Conservation (phyloP, 73 alveolate species). For the Symbiodinium natans region DNA sequence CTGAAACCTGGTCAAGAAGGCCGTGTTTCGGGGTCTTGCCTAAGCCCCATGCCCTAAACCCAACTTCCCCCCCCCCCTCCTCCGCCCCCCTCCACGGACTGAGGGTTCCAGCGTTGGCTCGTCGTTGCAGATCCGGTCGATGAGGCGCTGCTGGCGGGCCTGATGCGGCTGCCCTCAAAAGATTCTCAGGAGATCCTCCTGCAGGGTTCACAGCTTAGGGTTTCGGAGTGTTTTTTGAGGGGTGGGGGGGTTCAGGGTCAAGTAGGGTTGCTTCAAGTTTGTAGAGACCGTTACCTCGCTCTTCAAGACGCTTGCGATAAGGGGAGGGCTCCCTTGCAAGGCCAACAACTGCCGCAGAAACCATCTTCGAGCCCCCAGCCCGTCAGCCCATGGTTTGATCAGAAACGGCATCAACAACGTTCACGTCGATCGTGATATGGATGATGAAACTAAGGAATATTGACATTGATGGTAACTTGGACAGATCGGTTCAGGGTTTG, state of each 20-base stretch:
- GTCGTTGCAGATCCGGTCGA: conserved; percentile 45
- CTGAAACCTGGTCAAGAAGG: too few relatives aligned
- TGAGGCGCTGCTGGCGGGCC: conserved; percentile 70
- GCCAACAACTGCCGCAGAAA: too few relatives aligned
- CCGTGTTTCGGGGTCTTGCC: not conserved
- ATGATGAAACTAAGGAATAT: too few relatives aligned
- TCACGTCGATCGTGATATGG: too few relatives aligned
- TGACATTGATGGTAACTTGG: too few relatives aligned
- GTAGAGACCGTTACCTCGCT: not conserved
- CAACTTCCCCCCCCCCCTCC: not conserved
- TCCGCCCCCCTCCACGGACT: too few relatives aligned
- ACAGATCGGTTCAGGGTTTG: too few relatives aligned
- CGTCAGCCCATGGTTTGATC: too few relatives aligned
- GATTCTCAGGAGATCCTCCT: not conserved
- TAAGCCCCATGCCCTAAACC: not conserved
- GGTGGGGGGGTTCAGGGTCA: not conserved
- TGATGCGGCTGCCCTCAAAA: not conserved
- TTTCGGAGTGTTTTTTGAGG: not conserved
- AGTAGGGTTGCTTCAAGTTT: not conserved
- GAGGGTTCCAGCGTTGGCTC: conserved; percentile 37
- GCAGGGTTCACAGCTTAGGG: not conserved
- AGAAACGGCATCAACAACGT: too few relatives aligned
- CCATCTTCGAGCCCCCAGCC: too few relatives aligned
- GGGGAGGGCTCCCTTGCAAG: too few relatives aligned
- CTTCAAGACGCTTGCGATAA: not conserved